Evolutionary conservation across 2,329 filamentous ascomycete genomes (phyloP).

Genomic region (Sclerotinia nivalis): DNA sequence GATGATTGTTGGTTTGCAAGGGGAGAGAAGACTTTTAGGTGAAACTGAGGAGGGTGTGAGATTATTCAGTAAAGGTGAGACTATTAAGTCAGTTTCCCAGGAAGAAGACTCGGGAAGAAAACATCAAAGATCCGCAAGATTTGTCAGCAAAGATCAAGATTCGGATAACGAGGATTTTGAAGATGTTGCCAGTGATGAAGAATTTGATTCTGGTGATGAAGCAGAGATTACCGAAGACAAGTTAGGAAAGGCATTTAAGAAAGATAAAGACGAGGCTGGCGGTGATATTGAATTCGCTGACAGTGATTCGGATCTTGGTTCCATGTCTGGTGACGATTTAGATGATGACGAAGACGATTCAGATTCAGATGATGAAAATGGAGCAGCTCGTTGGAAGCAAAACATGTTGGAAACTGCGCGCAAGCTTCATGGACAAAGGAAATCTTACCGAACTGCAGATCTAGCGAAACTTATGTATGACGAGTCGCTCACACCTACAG

Average conservation of each 20-base stretch:
- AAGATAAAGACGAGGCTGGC: constrained; percentile 48
- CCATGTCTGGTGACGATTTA: constrained; percentile 64
- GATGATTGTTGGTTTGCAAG: constrained; percentile 86
- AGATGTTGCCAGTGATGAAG: constrained; percentile 43
- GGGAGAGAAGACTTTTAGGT: constrained; percentile 77
- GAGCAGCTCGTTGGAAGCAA: constrained; percentile 80
- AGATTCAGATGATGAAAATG: constrained; percentile 49
- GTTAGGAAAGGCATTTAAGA: constrained; percentile 61
- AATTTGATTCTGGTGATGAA: constrained; percentile 52
- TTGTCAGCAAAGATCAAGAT: constrained; percentile 61
- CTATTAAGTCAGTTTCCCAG: constrained; percentile 60
- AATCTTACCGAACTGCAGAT: constrained; percentile 76
- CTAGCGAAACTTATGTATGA: constrained; percentile 90
- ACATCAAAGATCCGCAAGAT: constrained; percentile 56
- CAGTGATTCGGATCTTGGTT: constrained; percentile 94
- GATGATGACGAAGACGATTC: constrained; percentile 51
- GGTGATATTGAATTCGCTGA: constrained; percentile 90
- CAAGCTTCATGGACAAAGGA: constrained; percentile 67
- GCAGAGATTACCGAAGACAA: constrained; percentile 60
- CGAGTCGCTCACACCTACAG: constrained; percentile 68
- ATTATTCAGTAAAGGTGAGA: constrained; percentile 77
- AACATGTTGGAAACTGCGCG: constrained; percentile 77
- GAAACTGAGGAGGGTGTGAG: constrained; percentile 80
- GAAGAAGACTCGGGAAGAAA: constrained; percentile 64
- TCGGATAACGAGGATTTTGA: constrained; percentile 60